A percentile compares a stretch with the other conserved stretches of the same genome.
Evolutionary conservation across 139 green algal species (phyloP).

Genomic region (Gonium pectorale): DNA sequence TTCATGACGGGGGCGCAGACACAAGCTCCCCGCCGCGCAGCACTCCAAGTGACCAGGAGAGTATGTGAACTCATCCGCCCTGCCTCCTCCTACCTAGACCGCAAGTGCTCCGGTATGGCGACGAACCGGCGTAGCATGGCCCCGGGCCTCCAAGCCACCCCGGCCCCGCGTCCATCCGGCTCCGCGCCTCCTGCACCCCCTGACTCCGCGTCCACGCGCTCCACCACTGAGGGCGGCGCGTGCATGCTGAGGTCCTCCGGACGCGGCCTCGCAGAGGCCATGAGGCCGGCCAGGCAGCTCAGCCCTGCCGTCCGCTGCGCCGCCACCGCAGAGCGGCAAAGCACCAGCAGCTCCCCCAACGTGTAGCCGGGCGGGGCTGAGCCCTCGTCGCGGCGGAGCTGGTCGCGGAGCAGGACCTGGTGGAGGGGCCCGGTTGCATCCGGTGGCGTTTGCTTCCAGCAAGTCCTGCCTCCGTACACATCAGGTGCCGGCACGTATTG

Average conservation of each 20-base stretch:
- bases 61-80: no score
- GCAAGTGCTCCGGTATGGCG: constrained; percentile 12
- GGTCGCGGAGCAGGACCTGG: constrained; percentile 56
- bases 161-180: neutral
- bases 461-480: no score
- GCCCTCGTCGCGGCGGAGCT: constrained; percentile 51
- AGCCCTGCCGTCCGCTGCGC: constrained; percentile 68
- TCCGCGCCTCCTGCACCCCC: neutral
- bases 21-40: no score
- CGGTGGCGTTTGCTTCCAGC: no score
- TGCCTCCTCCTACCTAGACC: no score
- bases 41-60: no score
- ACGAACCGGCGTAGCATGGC: constrained; percentile 29
- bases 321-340: constrained; percentile 64
- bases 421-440: no score
- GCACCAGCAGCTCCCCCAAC: constrained; percentile 66
- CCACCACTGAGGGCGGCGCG: neutral
- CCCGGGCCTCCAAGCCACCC: neutral
- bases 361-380: constrained; percentile 64
- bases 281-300: constrained; percentile 62
- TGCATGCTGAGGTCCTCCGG: constrained; percentile 13
- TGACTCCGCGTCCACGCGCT: neutral
- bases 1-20: no score
- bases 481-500: no score
- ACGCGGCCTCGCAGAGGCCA: constrained; percentile 48